Percentiles rank a stretch among this genome's conserved stretches.
These are phyloP conservation scores for Pichia sp. DNA, from an alignment of 1,139 yeast genomes.

Conservation along the genomic window DNA sequence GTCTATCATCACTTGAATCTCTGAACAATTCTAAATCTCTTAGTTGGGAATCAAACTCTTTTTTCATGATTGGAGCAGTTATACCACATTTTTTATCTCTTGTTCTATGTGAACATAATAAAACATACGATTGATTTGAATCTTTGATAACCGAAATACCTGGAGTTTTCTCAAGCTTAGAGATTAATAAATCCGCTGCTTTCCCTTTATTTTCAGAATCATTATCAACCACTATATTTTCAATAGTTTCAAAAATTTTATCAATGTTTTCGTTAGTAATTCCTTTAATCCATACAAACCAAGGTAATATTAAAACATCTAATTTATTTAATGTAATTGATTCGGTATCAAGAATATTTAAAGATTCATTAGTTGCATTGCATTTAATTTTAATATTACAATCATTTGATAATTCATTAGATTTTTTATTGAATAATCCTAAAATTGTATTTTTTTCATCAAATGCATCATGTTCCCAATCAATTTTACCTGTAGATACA, in stretches of 20 bases:
- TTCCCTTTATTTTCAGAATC: slow-evolving; percentile 8
- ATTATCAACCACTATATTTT: slow-evolving; percentile 33
- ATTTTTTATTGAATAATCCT: slow-evolving; percentile 1
- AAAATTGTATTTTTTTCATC: slow-evolving; percentile 42
- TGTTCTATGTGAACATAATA: slow-evolving; percentile 82
- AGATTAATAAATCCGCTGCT: slow-evolving; percentile 12
- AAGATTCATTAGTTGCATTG: slow-evolving; percentile 19
- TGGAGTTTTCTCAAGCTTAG: slow-evolving; percentile 8
- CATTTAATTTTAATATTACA: slow-evolving; percentile 32
- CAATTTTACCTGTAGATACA: slow-evolving; percentile 75
- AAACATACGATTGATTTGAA: slow-evolving; percentile 48
- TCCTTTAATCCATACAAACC: slow-evolving; percentile 63
- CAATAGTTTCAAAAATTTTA: slow-evolving; percentile 39
- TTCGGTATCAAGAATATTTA: slow-evolving; percentile 7
- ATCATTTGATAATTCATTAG: slow-evolving; percentile 23
- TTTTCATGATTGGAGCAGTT: slow-evolving; percentile 88
- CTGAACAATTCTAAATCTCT: slow-evolving; percentile 65
- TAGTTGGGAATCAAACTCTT: slow-evolving; percentile 66
- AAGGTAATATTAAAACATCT: slow-evolving; percentile 67
- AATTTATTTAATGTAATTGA: slow-evolving; percentile 32
- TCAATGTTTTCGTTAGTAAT: slow-evolving; percentile 42
- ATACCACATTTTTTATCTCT: slow-evolving; percentile 92
- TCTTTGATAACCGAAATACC: slow-evolving; percentile 34
- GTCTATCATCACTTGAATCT: slow-evolving; percentile 65
- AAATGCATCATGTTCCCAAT: slow-evolving; percentile 78